Percentiles rank a stretch among this genome's conserved stretches.
These are phyloP conservation scores for Phytophthora pinifolia DNA, from an alignment of 352 stramenopile species.

Conservation along the genomic window DNA sequence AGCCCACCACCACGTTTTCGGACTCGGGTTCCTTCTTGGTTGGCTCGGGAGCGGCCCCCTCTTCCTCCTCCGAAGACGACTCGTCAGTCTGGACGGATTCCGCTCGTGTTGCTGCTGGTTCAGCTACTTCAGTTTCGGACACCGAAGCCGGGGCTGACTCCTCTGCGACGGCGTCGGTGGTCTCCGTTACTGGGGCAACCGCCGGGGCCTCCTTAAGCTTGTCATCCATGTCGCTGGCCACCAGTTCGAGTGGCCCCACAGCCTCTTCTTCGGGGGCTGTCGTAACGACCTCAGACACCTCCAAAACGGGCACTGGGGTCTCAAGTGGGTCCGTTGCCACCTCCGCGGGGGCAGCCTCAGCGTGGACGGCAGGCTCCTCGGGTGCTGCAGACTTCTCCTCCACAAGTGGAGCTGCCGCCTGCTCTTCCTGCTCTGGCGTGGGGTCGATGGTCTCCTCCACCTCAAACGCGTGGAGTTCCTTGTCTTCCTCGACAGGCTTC, in stretches of 20 bases:
- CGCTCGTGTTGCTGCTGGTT: background rate
- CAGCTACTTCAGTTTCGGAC: constrained; percentile 3
- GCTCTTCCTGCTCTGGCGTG: background rate
- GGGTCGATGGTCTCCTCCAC: background rate
- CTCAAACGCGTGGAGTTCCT: background rate
- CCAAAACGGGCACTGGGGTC: constrained; percentile 1
- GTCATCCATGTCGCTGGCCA: constrained; percentile 4
- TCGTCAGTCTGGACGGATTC: constrained; percentile 7
- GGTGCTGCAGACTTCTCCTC: background rate
- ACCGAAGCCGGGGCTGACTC: constrained; percentile 1
- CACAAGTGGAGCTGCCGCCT: background rate
- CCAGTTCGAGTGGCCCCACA: no score
- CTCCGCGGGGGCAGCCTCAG: background rate
- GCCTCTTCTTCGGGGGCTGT: constrained; percentile 1
- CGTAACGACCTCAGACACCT: constrained; percentile 3
- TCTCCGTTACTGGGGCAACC: constrained; percentile 2
- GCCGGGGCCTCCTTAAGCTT: background rate
- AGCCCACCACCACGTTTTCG: constrained; percentile 31
- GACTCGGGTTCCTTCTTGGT: constrained; percentile 20
- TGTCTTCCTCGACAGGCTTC: constrained; percentile 2
- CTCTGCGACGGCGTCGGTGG: background rate
- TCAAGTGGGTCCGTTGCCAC: background rate
- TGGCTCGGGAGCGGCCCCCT: constrained; percentile 1
- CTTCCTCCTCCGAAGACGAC: constrained; percentile 9
- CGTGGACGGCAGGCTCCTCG: background rate